Base-by-base conservation (phyloP, 1,284 basidiomycete species). In the Moesziomyces sp. region DNA sequence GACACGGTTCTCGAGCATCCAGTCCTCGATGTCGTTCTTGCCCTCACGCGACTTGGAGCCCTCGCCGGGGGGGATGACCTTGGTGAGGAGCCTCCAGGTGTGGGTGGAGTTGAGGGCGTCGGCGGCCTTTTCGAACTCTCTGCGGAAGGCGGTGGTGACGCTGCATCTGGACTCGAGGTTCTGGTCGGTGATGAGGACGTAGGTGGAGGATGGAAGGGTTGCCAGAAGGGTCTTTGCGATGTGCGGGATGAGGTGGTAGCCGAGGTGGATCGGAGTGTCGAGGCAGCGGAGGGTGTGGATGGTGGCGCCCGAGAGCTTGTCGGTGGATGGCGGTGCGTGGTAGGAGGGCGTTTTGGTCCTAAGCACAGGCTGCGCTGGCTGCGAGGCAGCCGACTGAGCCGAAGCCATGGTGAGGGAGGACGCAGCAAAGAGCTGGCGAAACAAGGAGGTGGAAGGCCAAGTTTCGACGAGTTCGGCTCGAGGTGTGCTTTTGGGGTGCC, bases 11-110 rank as follows among this genome's bases (percentile, higher is more conserved):
- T 91, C 87, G 58, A 99, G 87, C 64, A 99, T 87, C 86, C 92
- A 98, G 85, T 99, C 96, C 84, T 99, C 96, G 77, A 99, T 91
- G 57, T 90, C 88, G 5, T 93, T 94, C 85, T 99, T 99, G 65
- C 93, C 93, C 77, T 93, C 89, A 52, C 97, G 88, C 73, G 91
- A 92, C 86, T 99, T 99, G 56, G 92, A 91, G 0, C 90, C 92
- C 86, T 99, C 96, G 47, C 96, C 96, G 0, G 97, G 96, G 0
- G 92, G 76, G 63, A 98, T 89, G 79, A 92, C 87, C 83, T 93
- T 89, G 58, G 88, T 89, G 68, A 98, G 84, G 85, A 97, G 92
- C 62, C 93, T 87, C 5, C 92, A 87, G 11, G 58, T 23, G 70
- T 78, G 53, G 71, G 83, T 42, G 58, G 76, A 44, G 67, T 74